Evolutionary conservation across 441 rosid species (phyloP), one percentile per base, ranked within the genome.

Genomic region (Mallotus japonicus): DNA sequence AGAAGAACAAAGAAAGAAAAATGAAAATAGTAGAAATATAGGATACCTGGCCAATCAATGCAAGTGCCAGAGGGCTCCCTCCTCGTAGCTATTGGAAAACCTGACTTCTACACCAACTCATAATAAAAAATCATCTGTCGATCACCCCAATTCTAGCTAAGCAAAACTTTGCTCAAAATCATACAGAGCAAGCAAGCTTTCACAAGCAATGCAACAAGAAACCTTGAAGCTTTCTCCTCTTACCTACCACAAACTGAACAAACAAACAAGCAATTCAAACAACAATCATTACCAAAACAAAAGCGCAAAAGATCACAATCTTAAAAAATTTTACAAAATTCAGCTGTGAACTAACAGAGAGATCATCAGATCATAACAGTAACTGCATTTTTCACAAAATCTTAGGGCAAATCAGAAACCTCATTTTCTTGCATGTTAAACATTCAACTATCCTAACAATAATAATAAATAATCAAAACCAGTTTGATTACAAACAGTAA

Each of bases 31-130:
- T 59, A 34, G 32, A 70, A 80, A 19, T 2, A 46, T 54, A 77
- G 70, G 74, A 75, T 64, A 88, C 81, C 87, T 81, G 22, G 70
- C 67, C 79, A 61, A 56, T 62, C 65, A 82, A 73, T 70, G 84
- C 75, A 81, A 79, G 78, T 66, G 77, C 81, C 83, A 57, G 73
- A 65, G 78, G 77, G 73, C 79, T 57, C 81, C 76, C 77, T 73
- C 83, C 75, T 77, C 72, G 60, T 40, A 37, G 62, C 79, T 73
- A 79, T 40, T 73, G n/a, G 13, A 8, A 77, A 72, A 62, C 46
- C 75, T 57, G 44, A 74, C 70, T 65, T 73, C 58, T 71, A 47
- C 69, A 55, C 44, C 59, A 55, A 62, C 75, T 82, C 78, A 77
- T 72, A 61, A 57, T 63, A 46, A 69, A 53, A 69, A 17, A 17